Evolutionary conservation across 2,329 filamentous ascomycete species (phyloP).

Genomic region (Pseudopyrenochaeta lycopersici): DNA sequence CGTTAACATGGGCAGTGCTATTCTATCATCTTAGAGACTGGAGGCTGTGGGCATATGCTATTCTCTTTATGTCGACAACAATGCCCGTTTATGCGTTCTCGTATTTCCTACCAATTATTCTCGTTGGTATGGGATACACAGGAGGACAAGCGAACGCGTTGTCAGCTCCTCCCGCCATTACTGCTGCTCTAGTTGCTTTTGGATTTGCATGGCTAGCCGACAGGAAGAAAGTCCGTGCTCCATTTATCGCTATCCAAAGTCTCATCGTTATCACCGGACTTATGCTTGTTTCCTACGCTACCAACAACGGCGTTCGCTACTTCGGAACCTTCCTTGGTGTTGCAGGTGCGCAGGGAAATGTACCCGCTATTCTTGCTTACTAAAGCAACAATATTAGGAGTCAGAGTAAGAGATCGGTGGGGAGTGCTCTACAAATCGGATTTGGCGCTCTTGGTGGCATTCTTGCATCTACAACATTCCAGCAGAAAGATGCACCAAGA

Average conservation of each 20-base stretch:
- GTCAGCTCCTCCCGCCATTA: conserved; percentile 34
- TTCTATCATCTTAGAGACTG: conserved; percentile 26
- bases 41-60: conserved; percentile 34
- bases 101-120: conserved; percentile 39
- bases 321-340: conserved; percentile 37
- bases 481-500: conserved; percentile 27
- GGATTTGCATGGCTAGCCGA: conserved; percentile 35
- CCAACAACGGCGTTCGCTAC: conserved; percentile 32
- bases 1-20: conserved; percentile 28
- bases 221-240: conserved; percentile 33
- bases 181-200: conserved; percentile 33
- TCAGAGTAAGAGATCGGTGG: conserved; percentile 31
- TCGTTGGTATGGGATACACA: conserved; percentile 37
- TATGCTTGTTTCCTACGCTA: conserved; percentile 33
- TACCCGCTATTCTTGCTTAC: conserved; percentile 35
- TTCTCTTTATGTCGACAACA: conserved; percentile 32
- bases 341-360: conserved; percentile 24
- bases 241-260: conserved; percentile 30
- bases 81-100: conserved; percentile 35
- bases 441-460: conserved; percentile 40
- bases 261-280: conserved; percentile 33
- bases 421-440: conserved; percentile 29
- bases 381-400: conserved; percentile 36
- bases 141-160: conserved; percentile 32
- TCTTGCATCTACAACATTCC: conserved; percentile 28